Conservation (phyloP, 2,329 filamentous ascomycete species). For the Colletotrichum spaethianum region DNA sequence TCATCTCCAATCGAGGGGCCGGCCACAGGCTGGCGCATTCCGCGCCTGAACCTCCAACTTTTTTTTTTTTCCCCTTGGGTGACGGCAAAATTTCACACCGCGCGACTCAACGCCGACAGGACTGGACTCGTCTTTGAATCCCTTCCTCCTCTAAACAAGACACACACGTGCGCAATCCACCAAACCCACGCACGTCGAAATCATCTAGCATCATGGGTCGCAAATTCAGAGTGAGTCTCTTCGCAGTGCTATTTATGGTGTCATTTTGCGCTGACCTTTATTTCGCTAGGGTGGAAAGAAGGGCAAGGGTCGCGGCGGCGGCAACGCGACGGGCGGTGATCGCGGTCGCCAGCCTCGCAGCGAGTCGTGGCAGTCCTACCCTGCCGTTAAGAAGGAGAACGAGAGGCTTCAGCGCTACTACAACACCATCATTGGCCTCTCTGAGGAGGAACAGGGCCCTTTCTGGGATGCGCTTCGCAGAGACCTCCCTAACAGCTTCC, state of each 20-base stretch:
- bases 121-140: constrained; percentile 1
- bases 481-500: constrained; percentile 96
- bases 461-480: constrained; percentile 90
- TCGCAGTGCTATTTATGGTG: neutral
- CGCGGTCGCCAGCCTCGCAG: constrained; percentile 40
- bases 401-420: constrained; percentile 91
- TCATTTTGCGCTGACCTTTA: constrained; percentile 5
- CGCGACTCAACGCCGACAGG: constrained; percentile 17
- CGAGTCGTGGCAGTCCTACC: constrained; percentile 55
- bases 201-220: constrained; percentile 35
- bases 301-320: constrained; percentile 35
- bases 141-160: constrained; percentile 6
- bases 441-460: constrained; percentile 81
- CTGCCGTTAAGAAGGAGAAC: constrained; percentile 82
- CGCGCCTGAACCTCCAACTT: constrained; percentile 26
- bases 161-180: constrained; percentile 23
- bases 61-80: constrained; percentile 15
- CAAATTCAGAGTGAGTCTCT: constrained; percentile 36
- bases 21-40: constrained; percentile 27
- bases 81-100: constrained; percentile 39
- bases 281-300: constrained; percentile 31
- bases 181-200: constrained; percentile 21
- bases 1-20: constrained; percentile 19
- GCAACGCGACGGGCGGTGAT: constrained; percentile 22
- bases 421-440: constrained; percentile 80